A percentile compares a stretch with the other conserved stretches of the same genome.
Evolutionary conservation across 2,329 filamentous ascomycete genomes (phyloP).

Genomic region (Tolypocladium cylindrosporum): DNA sequence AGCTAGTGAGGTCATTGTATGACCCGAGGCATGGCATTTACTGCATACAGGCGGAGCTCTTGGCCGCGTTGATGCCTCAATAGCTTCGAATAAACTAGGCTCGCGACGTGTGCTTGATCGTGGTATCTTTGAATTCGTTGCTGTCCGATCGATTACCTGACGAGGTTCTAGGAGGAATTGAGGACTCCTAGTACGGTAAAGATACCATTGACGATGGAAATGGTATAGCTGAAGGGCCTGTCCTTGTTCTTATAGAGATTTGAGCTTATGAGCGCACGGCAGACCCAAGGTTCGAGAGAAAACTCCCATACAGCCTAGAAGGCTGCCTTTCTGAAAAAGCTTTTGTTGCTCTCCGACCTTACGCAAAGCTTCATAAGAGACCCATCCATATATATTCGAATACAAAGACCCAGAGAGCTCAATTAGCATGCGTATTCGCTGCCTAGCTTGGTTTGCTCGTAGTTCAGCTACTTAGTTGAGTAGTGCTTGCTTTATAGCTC

Average conservation of each 20-base stretch:
- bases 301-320: background rate
- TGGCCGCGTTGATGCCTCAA: background rate
- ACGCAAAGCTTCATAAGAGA: background rate
- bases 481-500: constrained; percentile 7
- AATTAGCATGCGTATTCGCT: constrained; percentile 7
- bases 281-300: background rate
- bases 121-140: background rate
- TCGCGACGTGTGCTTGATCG: background rate
- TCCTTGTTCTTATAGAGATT: background rate
- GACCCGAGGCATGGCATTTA: too few species aligned
- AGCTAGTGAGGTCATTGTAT: background rate
- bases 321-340: background rate
- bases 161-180: background rate
- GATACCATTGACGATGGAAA: too few species aligned
- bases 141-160: background rate
- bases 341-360: background rate
- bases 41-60: too few species aligned
- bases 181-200: too few species aligned
- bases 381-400: background rate
- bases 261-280: background rate
- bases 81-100: background rate
- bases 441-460: constrained; percentile 2
- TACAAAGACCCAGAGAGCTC: constrained; percentile 7
- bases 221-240: background rate
- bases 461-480: constrained; percentile 9